phyloP scores from a whole-genome alignment of 805 yeast species.

The Alloascoidea africana region DNA sequence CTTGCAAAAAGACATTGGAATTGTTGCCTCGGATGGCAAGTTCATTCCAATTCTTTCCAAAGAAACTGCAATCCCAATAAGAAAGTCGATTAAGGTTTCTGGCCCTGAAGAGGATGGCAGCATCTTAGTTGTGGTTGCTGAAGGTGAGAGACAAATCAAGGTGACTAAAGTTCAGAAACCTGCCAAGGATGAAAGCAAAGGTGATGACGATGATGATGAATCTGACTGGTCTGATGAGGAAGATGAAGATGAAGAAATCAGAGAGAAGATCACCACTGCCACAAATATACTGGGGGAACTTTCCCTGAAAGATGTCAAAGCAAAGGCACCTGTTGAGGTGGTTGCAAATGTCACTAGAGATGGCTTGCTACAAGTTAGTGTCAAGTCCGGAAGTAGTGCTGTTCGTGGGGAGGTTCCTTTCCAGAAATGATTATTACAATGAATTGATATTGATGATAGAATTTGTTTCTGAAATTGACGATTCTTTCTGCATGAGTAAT shows the following conservation, averaged over 20 bases:
- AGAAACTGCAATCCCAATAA: conserved; percentile 86
- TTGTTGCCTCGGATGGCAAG: conserved; percentile 53
- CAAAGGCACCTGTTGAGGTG: conserved; percentile 48
- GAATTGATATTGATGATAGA: too few species aligned
- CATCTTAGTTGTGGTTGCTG: conserved; percentile 59
- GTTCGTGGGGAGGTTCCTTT: conserved; percentile 32
- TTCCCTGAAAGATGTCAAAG: conserved; percentile 53
- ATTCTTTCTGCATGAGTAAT: too few species aligned
- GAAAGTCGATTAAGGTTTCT: conserved; percentile 52
- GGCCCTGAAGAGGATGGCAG: conserved; percentile 43
- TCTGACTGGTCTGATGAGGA: conserved; percentile 39
- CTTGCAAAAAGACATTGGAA: conserved; percentile 69
- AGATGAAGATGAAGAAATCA: conserved; percentile 81
- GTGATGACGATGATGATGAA: conserved; percentile 34
- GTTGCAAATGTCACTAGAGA: conserved; percentile 50
- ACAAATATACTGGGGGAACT: conserved; percentile 68
- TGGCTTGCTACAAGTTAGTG: conserved; percentile 48
- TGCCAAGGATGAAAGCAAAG: conserved; percentile 38
- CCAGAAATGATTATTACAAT: too few species aligned
- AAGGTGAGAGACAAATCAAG: conserved; percentile 72
- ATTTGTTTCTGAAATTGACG: too few species aligned
- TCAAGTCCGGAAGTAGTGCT: conserved; percentile 36
- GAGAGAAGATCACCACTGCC: conserved; percentile 59
- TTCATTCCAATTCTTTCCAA: conserved; percentile 62
- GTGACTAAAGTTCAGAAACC: conserved; percentile 63